These are phyloP conservation scores for Hemileccinum rubropunctum DNA, from an alignment of 768 basidiomycete species.

Conservation along the genomic window DNA sequence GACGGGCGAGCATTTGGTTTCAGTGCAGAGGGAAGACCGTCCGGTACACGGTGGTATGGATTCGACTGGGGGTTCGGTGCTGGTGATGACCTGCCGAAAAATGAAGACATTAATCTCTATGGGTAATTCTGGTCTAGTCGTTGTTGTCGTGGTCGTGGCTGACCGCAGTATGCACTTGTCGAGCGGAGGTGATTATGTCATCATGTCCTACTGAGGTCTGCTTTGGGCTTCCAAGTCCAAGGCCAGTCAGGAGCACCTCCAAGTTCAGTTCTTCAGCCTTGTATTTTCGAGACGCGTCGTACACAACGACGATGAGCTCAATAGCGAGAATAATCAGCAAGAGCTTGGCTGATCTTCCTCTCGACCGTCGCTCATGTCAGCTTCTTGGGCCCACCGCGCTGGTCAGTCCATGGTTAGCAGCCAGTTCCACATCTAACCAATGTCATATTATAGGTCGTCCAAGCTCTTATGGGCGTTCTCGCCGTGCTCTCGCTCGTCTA, in stretches of 20 bases:
- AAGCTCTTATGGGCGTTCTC: conserved; percentile 85
- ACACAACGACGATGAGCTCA: conserved; percentile 9
- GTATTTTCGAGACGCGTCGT: not conserved
- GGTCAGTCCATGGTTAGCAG: conserved; percentile 29
- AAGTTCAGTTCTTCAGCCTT: not conserved
- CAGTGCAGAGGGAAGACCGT: conserved; percentile 33
- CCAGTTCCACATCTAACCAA: not conserved
- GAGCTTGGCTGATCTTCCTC: conserved; percentile 28
- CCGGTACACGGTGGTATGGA: conserved; percentile 45
- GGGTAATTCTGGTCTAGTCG: no score
- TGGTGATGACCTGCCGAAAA: conserved; percentile 43
- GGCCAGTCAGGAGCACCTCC: not conserved
- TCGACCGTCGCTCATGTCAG: conserved; percentile 43
- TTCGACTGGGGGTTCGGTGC: conserved; percentile 33
- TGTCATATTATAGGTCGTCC: conserved; percentile 54
- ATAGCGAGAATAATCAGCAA: conserved; percentile 6
- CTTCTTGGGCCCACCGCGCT: conserved; percentile 49
- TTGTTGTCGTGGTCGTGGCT: no score
- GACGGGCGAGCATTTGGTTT: conserved; percentile 35
- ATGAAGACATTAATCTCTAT: conserved; percentile 28
- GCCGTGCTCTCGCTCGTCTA: conserved; percentile 85
- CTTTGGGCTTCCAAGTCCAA: not conserved
- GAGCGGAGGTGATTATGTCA: not conserved
- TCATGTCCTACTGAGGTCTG: not conserved
- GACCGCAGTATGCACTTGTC: no score